These are phyloP conservation scores for Magnolia sinica DNA, from an alignment of 164 flowering plant species.

Conservation along the genomic window DNA sequence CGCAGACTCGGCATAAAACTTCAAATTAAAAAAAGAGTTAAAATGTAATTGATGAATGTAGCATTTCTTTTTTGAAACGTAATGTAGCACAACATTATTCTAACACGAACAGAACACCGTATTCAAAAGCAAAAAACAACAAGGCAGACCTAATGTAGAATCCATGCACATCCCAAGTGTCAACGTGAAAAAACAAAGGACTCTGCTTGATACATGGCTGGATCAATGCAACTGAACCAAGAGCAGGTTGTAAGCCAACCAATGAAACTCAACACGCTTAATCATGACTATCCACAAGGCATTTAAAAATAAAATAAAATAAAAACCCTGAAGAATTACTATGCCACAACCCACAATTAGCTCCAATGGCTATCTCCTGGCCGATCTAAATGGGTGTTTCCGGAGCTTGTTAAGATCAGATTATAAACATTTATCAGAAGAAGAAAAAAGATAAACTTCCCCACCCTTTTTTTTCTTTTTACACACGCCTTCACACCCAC, in stretches of 20 bases:
- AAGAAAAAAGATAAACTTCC: too few species aligned
- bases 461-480: too few species aligned
- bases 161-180: background rate
- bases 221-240: background rate
- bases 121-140: too few species aligned
- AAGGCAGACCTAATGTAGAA: too few species aligned
- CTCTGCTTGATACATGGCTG: background rate
- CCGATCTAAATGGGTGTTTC: background rate
- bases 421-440: background rate
- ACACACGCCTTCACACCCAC: too few species aligned
- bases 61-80: background rate
- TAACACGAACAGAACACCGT: too few species aligned
- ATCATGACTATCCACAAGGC: too few species aligned
- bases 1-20: too few species aligned
- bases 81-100: background rate
- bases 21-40: too few species aligned
- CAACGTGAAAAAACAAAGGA: background rate
- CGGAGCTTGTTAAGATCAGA: background rate
- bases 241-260: background rate
- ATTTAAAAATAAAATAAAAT: too few species aligned
- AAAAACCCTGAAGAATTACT: too few species aligned
- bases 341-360: background rate
- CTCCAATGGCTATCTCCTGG: background rate
- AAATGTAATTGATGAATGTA: background rate
- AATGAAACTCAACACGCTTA: background rate